Percentiles rank a stretch among this genome's conserved stretches.
Evolutionary conservation across 805 yeast species (phyloP).

Genomic region (Saitoella complicata): DNA sequence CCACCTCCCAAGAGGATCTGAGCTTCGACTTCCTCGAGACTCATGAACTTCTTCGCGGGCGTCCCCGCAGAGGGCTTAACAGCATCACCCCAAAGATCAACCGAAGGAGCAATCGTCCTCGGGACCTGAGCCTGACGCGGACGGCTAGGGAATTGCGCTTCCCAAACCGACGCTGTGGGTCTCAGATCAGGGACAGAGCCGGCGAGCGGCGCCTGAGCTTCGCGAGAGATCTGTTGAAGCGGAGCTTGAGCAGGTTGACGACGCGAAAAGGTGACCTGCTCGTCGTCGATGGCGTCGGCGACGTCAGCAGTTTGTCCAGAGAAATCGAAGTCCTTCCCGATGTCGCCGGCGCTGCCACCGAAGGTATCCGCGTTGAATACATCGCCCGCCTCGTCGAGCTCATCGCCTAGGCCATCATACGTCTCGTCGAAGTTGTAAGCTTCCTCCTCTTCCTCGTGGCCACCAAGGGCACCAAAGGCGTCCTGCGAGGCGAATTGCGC

Average conservation of each 20-base stretch:
- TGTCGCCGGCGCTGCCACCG: conserved; percentile 31
- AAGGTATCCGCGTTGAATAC: conserved; percentile 70
- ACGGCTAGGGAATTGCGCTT: conserved; percentile 21
- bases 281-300: conserved; percentile 17
- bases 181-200: conserved; percentile 24
- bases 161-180: conserved; percentile 65
- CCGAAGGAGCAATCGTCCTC: conserved; percentile 7
- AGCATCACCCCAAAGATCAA: not conserved
- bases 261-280: conserved; percentile 4
- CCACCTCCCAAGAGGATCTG: conserved; percentile 33
- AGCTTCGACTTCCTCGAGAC: conserved; percentile 76
- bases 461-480: conserved; percentile 4
- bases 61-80: not conserved
- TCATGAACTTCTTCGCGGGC: conserved; percentile 32
- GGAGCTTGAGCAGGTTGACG: not conserved
- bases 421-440: conserved; percentile 63
- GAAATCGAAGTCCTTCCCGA: conserved; percentile 50
- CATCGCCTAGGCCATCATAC: conserved; percentile 62
- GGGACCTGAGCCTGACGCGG: conserved; percentile 5
- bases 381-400: conserved; percentile 49
- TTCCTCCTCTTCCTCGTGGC: not conserved
- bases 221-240: conserved; percentile 25
- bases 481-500: conserved; percentile 1
- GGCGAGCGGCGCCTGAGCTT: conserved; percentile 24
- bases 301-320: conserved; percentile 25